A percentile compares a stretch with the other conserved stretches of the same genome.
These are phyloP conservation scores for Exsudoporus frostii DNA, from an alignment of 768 basidiomycete species.

Conservation along the genomic window DNA sequence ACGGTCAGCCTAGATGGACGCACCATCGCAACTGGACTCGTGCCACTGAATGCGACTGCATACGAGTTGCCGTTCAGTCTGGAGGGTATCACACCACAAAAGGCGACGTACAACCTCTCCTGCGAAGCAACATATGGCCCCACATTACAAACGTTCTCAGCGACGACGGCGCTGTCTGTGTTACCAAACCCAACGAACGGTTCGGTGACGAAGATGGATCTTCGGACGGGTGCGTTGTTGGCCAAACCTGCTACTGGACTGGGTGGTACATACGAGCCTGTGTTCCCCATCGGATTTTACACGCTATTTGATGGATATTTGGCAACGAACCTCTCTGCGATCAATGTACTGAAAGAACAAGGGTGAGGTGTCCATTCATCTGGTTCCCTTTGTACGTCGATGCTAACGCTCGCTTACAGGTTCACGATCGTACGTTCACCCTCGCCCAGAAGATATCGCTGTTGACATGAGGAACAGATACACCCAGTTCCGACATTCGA, in stretches of 20 bases:
- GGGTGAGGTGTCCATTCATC: slow-evolving; percentile 17
- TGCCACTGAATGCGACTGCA: slow-evolving; percentile 52
- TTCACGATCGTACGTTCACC: slow-evolving; percentile 32
- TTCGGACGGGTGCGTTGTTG: slow-evolving; percentile 54
- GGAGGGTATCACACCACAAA: slow-evolving; percentile 41
- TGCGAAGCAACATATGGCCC: slow-evolving; percentile 29
- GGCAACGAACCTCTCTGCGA: slow-evolving; percentile 19
- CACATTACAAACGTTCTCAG: slow-evolving; percentile 43
- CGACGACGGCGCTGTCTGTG: slow-evolving; percentile 44
- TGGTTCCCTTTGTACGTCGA: background rate
- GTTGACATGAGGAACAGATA: slow-evolving; percentile 37
- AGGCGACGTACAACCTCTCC: slow-evolving; percentile 26
- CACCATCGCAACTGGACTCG: slow-evolving; percentile 39
- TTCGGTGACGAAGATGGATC: slow-evolving; percentile 62
- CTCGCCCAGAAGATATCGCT: background rate
- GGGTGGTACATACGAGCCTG: slow-evolving; percentile 47
- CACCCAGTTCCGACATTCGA: slow-evolving; percentile 70
- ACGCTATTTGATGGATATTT: slow-evolving; percentile 40
- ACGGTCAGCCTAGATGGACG: slow-evolving; percentile 47
- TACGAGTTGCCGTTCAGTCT: slow-evolving; percentile 50
- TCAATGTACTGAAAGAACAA: slow-evolving; percentile 33
- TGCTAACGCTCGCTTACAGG: slow-evolving; percentile 5
- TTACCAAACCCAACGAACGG: slow-evolving; percentile 49
- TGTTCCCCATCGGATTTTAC: slow-evolving; percentile 46
- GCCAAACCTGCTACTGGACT: slow-evolving; percentile 51